Base-by-base conservation (phyloP, 345 rosid species). In the Abelmoschus esculentus region DNA sequence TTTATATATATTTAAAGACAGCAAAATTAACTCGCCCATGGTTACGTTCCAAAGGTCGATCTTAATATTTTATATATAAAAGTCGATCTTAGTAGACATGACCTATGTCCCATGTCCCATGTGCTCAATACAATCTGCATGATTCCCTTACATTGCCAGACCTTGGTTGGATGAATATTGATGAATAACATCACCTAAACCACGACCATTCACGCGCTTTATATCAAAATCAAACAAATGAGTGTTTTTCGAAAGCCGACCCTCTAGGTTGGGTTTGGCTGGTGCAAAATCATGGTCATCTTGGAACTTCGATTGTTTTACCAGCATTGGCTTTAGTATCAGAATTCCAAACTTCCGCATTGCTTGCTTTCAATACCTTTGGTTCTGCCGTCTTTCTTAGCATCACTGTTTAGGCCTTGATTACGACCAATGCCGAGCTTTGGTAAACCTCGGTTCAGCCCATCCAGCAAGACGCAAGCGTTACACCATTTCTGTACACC, bases 381-480 rank as follows among this genome's bases (percentile, higher is more conserved):
- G 5, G 70, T 26, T 47, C 75, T 72, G 50, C 62, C 55, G 63
- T 38, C 85, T 71, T 77, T 83, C 72, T 60, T 76, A 12, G 15
- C 70, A 62, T 82, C 88, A 62, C 62, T 65, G 61, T 80, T 77
- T 29, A 66, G 62, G 70, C 81, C 89, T 69, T 84, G 80, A 58
- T 72, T 75, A 72, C 96, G 82, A 56, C 93, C 95, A 32, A 93
- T 91, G 15, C 98, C 97, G 75, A 91, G 73, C 82, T 86, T 89
- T 26, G 96, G 97, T 80, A 93, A 77, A 40, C 98, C 98, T 15
- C 85, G 84, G 72, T 93, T 95, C 72, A 95, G 78, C 80, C 96
- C 97, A 70, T 91, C 93, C 63, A 95, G 88, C 80, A 91, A 79
- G 67, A 89, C 91, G 72, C 99, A 91, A 56, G 99, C 96, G 81